Percentiles rank a stretch among this genome's conserved stretches.
These are phyloP conservation scores for Diplodia intermedia DNA, from an alignment of 2,329 filamentous ascomycete genomes.

Conservation along the genomic window DNA sequence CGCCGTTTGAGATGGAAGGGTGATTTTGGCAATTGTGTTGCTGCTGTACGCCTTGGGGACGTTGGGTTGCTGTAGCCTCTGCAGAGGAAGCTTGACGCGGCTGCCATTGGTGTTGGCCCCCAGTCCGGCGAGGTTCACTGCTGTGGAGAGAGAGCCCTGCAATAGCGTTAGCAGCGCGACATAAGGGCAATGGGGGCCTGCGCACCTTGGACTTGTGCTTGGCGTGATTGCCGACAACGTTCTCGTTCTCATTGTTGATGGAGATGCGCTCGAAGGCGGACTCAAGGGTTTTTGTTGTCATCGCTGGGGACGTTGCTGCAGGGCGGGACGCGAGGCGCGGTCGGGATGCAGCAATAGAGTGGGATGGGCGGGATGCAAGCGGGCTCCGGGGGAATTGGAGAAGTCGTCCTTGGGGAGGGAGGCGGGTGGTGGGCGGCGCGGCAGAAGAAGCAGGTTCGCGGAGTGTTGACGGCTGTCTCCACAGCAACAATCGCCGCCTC, in stretches of 20 bases:
- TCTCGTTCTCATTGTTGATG: constrained; percentile 84
- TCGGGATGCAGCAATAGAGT: neutral
- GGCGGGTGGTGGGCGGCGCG: constrained; percentile 6
- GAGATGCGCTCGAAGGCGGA: constrained; percentile 88
- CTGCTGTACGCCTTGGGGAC: constrained; percentile 54
- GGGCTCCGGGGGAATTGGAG: constrained; percentile 24
- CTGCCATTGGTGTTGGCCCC: constrained; percentile 55
- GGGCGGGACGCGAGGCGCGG: no score
- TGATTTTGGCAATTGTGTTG: constrained; percentile 65
- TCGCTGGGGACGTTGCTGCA: constrained; percentile 37
- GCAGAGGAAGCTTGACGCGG: constrained; percentile 74
- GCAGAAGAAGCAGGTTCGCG: constrained; percentile 19
- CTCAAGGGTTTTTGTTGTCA: constrained; percentile 82
- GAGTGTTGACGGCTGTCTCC: constrained; percentile 31
- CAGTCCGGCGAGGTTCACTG: constrained; percentile 58
- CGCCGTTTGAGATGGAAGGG: constrained; percentile 70
- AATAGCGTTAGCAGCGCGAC: constrained; percentile 12
- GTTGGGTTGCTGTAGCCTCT: constrained; percentile 85
- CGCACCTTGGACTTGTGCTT: constrained; percentile 81
- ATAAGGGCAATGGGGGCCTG: neutral
- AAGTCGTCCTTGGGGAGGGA: constrained; percentile 31
- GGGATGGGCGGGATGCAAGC: neutral
- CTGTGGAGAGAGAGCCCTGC: constrained; percentile 56
- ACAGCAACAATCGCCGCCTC: constrained; percentile 29
- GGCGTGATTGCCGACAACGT: constrained; percentile 58